A percentile compares a stretch with the other conserved stretches of the same genome.
Conservation (phyloP, 345 rosid genomes). For the Pelargonium nanum region DNA sequence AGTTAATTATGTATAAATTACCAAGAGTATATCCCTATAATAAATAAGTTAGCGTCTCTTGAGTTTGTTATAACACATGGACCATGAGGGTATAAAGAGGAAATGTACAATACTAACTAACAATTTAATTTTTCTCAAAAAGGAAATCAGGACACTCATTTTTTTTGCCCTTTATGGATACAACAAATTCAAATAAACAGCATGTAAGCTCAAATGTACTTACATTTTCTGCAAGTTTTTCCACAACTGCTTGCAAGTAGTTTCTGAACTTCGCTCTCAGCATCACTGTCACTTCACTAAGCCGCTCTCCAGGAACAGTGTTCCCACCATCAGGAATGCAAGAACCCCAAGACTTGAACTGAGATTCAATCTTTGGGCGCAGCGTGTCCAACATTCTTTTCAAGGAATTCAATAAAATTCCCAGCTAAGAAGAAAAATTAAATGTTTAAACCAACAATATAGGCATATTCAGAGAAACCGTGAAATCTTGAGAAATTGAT, state of each 20-base stretch:
- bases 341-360: conserved; percentile 85
- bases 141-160: neutral
- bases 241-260: conserved; percentile 85
- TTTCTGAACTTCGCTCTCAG: conserved; percentile 82
- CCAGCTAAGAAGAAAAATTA: conserved; percentile 43
- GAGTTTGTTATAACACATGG: too few species aligned
- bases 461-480: neutral
- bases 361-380: conserved; percentile 69
- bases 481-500: conserved; percentile 2
- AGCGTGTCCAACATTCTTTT: conserved; percentile 87
- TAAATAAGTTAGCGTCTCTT: too few species aligned
- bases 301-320: conserved; percentile 77
- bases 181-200: neutral
- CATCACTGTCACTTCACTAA: conserved; percentile 92
- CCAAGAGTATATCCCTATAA: too few species aligned
- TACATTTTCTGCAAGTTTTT: conserved; percentile 85
- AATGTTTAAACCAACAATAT: conserved; percentile 11
- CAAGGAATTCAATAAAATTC: conserved; percentile 82
- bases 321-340: conserved; percentile 83
- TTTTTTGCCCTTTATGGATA: neutral
- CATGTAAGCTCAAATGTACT: conserved; percentile 18
- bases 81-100: too few species aligned
- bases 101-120: too few species aligned
- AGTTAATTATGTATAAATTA: too few species aligned
- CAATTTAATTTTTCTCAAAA: neutral